Evolutionary conservation across 164 flowering plant genomes (phyloP).

Genomic region (Aristolochia fimbriata): DNA sequence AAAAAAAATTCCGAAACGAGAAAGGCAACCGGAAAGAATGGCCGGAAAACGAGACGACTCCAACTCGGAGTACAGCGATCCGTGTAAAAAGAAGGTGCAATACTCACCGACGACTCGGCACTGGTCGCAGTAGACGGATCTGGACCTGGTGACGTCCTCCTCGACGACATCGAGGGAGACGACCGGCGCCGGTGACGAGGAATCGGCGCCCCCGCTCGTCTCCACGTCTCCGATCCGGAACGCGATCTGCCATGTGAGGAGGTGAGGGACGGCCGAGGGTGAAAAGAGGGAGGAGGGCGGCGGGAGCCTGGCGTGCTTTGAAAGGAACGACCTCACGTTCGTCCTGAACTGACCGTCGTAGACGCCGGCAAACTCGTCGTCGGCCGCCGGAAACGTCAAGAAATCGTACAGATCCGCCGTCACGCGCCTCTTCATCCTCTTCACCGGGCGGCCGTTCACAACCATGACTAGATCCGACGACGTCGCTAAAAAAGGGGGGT

Average conservation of each 20-base stretch:
- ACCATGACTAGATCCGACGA: slow-evolving; percentile 30
- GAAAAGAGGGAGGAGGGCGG: slow-evolving; percentile 27
- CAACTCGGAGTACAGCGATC: neutral
- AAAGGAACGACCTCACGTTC: slow-evolving; percentile 31
- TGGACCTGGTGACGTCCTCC: slow-evolving; percentile 70
- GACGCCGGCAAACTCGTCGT: slow-evolving; percentile 10
- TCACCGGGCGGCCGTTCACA: slow-evolving; percentile 52
- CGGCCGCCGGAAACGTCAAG: slow-evolving; percentile 36
- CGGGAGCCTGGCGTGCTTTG: slow-evolving; percentile 30
- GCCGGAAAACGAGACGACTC: no score
- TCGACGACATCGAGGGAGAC: slow-evolving; percentile 66
- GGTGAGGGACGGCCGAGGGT: slow-evolving; percentile 19
- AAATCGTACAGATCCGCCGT: slow-evolving; percentile 65
- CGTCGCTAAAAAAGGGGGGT: neutral
- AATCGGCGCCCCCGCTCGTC: slow-evolving; percentile 14
- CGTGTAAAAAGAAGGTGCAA: neutral
- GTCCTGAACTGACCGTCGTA: slow-evolving; percentile 39
- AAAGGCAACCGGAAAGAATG: neutral
- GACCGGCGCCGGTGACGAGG: slow-evolving; percentile 14
- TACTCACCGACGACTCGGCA: slow-evolving; percentile 91
- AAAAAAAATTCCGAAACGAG: no score
- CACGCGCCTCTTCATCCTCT: slow-evolving; percentile 63
- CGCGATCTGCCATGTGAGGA: slow-evolving; percentile 42
- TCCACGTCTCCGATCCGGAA: slow-evolving; percentile 34
- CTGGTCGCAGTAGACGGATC: slow-evolving; percentile 83